Conservation (phyloP, 2,329 filamentous ascomycete species). For the Dactylellina drechsleri region DNA sequence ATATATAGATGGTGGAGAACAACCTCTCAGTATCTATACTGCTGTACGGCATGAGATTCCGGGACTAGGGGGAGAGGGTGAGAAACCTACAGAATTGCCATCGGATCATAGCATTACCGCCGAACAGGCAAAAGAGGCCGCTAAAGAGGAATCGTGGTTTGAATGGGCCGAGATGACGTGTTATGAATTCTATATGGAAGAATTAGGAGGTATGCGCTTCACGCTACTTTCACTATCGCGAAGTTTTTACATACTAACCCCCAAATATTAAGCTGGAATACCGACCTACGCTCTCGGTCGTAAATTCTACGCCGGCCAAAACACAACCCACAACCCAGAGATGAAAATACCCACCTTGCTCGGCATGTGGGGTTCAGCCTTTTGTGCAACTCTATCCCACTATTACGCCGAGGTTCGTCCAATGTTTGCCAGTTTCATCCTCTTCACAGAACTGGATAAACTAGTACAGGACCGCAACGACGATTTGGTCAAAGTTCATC, state of each 20-base stretch:
- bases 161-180: conserved; percentile 98
- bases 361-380: conserved; percentile 96
- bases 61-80: conserved; percentile 65
- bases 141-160: conserved; percentile 74
- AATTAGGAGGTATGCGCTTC: conserved; percentile 61
- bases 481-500: conserved; percentile 89
- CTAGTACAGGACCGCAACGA: conserved; percentile 84
- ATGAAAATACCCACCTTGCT: conserved; percentile 83
- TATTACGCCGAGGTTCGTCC: conserved; percentile 96
- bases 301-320: conserved; percentile 77
- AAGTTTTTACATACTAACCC: not conserved
- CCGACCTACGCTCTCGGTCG: conserved; percentile 93
- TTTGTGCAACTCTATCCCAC: conserved; percentile 93
- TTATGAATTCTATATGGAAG: conserved; percentile 95
- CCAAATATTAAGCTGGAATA: conserved; percentile 75
- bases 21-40: conserved; percentile 93
- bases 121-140: conserved; percentile 67
- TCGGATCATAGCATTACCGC: conserved; percentile 58
- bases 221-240: not conserved
- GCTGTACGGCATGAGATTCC: conserved; percentile 96
- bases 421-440: conserved; percentile 76
- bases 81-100: conserved; percentile 59
- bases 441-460: conserved; percentile 80
- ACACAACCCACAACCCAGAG: conserved; percentile 79
- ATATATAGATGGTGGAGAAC: conserved; percentile 78